phyloP scores from a whole-genome alignment of 2,329 filamentous ascomycete species.

The Cladorrhinum sp. region DNA sequence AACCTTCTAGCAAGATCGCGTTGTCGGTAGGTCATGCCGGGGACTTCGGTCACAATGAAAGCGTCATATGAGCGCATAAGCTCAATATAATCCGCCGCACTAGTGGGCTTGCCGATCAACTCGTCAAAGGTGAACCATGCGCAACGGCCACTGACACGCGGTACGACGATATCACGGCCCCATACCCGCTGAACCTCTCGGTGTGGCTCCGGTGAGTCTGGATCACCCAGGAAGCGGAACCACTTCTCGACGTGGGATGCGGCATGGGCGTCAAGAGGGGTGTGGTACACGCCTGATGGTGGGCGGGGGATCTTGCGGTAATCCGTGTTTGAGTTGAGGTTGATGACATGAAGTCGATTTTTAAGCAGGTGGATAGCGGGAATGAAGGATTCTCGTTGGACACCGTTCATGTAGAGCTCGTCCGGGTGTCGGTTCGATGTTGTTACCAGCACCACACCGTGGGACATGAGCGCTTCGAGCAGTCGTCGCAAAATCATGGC shows the following conservation, averaged over 20 bases:
- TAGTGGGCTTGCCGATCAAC: constrained; percentile 82
- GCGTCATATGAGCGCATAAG: constrained; percentile 85
- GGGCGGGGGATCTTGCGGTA: constrained; percentile 96
- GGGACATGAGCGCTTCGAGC: constrained; percentile 87
- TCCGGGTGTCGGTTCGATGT: constrained; percentile 96
- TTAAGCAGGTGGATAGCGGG: constrained; percentile 94
- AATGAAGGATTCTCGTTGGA: constrained; percentile 92
- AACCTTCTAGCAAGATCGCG: constrained; percentile 88
- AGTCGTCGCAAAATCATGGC: constrained; percentile 93
- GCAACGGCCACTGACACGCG: constrained; percentile 79
- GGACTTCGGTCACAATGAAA: constrained; percentile 88
- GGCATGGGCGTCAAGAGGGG: constrained; percentile 76
- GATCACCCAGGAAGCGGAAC: constrained; percentile 92
- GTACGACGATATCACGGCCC: constrained; percentile 87
- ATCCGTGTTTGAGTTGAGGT: constrained; percentile 91
- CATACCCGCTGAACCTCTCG: constrained; percentile 79
- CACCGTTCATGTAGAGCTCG: constrained; percentile 96
- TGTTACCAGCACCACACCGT: constrained; percentile 93
- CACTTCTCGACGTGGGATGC: constrained; percentile 83
- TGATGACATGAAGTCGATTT: constrained; percentile 78
- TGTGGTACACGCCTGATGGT: constrained; percentile 90
- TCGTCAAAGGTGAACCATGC: constrained; percentile 93
- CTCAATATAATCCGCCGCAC: constrained; percentile 93
- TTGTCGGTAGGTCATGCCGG: constrained; percentile 82
- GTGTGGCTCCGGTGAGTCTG: constrained; percentile 71